Percentiles rank a stretch among this genome's conserved stretches.
Evolutionary conservation across 495 filamentous ascomycete genomes (phyloP).

Genomic region (Durotheca rogersii): DNA sequence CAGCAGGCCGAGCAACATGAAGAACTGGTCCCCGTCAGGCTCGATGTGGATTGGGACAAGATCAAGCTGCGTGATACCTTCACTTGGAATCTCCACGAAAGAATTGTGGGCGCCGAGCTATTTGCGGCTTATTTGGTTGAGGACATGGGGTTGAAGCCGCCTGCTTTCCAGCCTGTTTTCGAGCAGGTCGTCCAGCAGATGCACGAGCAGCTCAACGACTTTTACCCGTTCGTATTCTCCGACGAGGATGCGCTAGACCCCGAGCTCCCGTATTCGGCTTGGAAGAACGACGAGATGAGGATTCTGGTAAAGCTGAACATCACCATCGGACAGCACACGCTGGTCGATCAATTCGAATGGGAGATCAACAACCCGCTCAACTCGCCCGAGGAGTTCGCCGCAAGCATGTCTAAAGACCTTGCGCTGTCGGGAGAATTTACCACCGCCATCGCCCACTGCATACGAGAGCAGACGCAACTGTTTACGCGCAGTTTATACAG

Average conservation of each 20-base stretch:
- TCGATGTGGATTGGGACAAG: slow-evolving; percentile 95
- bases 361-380: slow-evolving; percentile 95
- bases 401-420: slow-evolving; percentile 84
- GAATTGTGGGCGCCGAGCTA: slow-evolving; percentile 70
- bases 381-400: slow-evolving; percentile 90
- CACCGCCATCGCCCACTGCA: slow-evolving; percentile 94
- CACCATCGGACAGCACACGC: slow-evolving; percentile 90
- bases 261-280: slow-evolving; percentile 84
- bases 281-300: slow-evolving; percentile 99
- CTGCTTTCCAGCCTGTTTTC: slow-evolving; percentile 66
- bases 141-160: slow-evolving; percentile 72
- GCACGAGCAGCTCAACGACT: slow-evolving; percentile 87
- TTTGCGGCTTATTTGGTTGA: slow-evolving; percentile 90
- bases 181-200: slow-evolving; percentile 79
- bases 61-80: slow-evolving; percentile 96
- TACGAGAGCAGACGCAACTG: slow-evolving; percentile 90
- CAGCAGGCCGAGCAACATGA: slow-evolving; percentile 87
- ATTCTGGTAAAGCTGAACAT: slow-evolving; percentile 95
- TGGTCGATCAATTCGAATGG: slow-evolving; percentile 98
- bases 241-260: slow-evolving; percentile 90
- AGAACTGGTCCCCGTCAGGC: slow-evolving; percentile 82
- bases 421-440: slow-evolving; percentile 94
- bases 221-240: slow-evolving; percentile 84
- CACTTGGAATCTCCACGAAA: slow-evolving; percentile 96
- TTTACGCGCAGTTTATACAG: slow-evolving; percentile 94